phyloP scores from a whole-genome alignment of 495 filamentous ascomycete species.

The Aspergillus cristatus region DNA sequence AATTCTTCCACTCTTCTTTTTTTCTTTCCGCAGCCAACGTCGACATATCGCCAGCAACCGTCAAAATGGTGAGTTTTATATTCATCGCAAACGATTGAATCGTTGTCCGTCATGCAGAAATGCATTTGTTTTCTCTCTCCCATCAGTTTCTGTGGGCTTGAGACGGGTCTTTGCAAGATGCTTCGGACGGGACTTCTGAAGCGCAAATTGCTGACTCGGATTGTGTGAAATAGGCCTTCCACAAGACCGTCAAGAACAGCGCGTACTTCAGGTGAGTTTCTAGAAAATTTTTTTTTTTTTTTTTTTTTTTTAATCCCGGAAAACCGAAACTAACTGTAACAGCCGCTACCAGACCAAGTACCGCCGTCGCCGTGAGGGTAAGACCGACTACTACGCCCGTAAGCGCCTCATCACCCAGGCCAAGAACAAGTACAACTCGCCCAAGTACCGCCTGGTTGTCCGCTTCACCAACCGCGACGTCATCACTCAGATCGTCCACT shows the following conservation, averaged over 20 bases:
- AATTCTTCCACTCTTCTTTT: conserved; percentile 15
- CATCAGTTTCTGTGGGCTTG: conserved; percentile 12
- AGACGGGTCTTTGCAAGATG: conserved; percentile 86
- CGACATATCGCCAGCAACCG: conserved; percentile 30
- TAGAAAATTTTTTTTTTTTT: conserved; percentile 1
- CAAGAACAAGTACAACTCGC: conserved; percentile 99
- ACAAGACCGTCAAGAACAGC: conserved; percentile 92
- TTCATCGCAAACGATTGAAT: conserved; percentile 15
- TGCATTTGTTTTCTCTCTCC: no score
- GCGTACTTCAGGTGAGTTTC: conserved; percentile 86
- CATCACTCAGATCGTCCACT: conserved; percentile 92
- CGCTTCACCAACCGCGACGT: conserved; percentile 99
- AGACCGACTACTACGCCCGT: conserved; percentile 99
- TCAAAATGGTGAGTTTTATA: conserved; percentile 42
- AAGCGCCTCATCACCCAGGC: conserved; percentile 99
- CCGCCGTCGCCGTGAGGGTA: conserved; percentile 89
- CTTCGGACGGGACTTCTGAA: conserved; percentile 86
- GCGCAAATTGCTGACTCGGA: conserved; percentile 98
- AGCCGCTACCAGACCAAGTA: conserved; percentile 99
- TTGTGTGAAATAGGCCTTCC: conserved; percentile 64
- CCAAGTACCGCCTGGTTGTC: conserved; percentile 99
- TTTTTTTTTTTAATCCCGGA: conserved; percentile 7
- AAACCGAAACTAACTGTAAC: conserved; percentile 2
- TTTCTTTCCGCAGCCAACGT: conserved; percentile 21
- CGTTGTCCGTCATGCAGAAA: conserved; percentile 4